Evolutionary conservation across 768 basidiomycete genomes (phyloP).

Genomic region (Lyophyllum semitale): DNA sequence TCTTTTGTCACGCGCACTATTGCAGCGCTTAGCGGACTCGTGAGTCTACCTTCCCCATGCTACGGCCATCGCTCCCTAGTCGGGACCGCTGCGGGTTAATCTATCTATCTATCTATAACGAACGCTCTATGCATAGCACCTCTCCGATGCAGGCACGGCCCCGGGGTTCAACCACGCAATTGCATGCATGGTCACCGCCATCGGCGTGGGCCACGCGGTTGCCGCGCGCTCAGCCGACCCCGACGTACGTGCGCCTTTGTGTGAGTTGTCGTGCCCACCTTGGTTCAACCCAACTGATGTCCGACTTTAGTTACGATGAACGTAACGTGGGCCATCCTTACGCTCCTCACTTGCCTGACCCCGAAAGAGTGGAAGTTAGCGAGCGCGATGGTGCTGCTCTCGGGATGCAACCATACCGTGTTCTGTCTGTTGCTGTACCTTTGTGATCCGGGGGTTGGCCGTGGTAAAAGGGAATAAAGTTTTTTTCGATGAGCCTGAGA

Average conservation of each 20-base stretch:
- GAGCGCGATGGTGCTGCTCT: conserved; percentile 31
- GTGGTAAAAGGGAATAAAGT: no score
- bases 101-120: no score
- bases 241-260: conserved; percentile 22
- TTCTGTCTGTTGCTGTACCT: conserved; percentile 23
- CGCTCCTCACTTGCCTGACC: conserved; percentile 26
- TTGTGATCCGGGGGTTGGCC: no score
- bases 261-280: conserved; percentile 19
- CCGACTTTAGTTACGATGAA: conserved; percentile 29
- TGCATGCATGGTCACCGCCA: conserved; percentile 34
- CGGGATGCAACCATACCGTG: conserved; percentile 22
- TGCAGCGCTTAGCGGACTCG: background rate
- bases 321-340: conserved; percentile 25
- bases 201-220: conserved; percentile 31
- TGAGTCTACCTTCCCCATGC: background rate
- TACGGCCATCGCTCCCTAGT: background rate
- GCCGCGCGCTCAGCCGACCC: conserved; percentile 27
- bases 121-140: conserved; percentile 15
- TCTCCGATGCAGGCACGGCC: conserved; percentile 24
- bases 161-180: conserved; percentile 38
- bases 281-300: background rate
- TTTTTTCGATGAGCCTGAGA: no score
- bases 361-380: conserved; percentile 23
- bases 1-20: background rate
- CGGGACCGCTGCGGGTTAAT: no score